These are phyloP conservation scores for Trichoderma asperellum DNA, from an alignment of 2,329 filamentous ascomycete genomes.

Conservation along the genomic window DNA sequence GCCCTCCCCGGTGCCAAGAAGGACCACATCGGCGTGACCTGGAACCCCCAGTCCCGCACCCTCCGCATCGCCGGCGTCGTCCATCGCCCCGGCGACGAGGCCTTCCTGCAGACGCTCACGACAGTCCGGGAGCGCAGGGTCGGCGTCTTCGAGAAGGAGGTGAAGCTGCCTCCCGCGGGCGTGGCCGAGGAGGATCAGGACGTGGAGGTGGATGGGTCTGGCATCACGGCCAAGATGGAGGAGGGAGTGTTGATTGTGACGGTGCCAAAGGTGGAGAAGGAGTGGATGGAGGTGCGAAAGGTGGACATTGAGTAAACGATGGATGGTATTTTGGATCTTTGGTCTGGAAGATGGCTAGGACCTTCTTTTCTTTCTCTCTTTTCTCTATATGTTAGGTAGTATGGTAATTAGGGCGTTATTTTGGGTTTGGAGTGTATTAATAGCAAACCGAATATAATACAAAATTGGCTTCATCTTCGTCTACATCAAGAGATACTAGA, in stretches of 20 bases:
- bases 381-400: not conserved
- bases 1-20: slow-evolving; percentile 80
- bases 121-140: slow-evolving; percentile 67
- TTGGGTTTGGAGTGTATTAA: not conserved
- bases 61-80: slow-evolving; percentile 73
- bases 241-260: slow-evolving; percentile 77
- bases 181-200: slow-evolving; percentile 49
- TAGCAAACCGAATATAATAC: not conserved
- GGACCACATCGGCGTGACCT: slow-evolving; percentile 76
- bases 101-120: slow-evolving; percentile 65
- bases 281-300: slow-evolving; percentile 65
- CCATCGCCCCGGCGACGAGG: slow-evolving; percentile 72
- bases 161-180: slow-evolving; percentile 60
- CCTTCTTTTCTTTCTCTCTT: not conserved
- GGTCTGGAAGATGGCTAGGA: not conserved
- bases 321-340: not conserved
- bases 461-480: not conserved
- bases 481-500: not conserved
- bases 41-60: slow-evolving; percentile 68
- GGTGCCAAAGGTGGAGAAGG: slow-evolving; percentile 73
- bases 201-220: slow-evolving; percentile 63
- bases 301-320: slow-evolving; percentile 52
- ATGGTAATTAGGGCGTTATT: not conserved
- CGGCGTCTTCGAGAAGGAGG: slow-evolving; percentile 72
- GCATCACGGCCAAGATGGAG: slow-evolving; percentile 75